phyloP scores from a whole-genome alignment of 2,329 filamentous ascomycete species.

The Monilinia laxa region DNA sequence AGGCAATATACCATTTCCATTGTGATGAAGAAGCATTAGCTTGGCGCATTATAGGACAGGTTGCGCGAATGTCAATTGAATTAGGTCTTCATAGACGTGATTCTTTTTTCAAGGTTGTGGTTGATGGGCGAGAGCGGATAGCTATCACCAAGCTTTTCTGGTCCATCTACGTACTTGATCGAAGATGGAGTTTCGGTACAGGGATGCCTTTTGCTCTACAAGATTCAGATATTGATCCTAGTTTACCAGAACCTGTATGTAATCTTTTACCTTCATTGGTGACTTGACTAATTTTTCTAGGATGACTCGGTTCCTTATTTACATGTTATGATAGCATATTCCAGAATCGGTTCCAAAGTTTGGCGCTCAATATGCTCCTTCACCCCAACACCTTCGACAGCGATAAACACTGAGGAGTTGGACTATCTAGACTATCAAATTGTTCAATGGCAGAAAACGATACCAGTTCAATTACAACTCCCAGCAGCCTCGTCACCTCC shows the following conservation, averaged over 20 bases:
- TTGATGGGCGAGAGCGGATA: constrained; percentile 65
- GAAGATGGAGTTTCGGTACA: constrained; percentile 86
- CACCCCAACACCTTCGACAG: constrained; percentile 25
- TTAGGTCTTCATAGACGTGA: constrained; percentile 80
- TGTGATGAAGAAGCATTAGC: constrained; percentile 81
- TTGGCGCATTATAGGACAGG: constrained; percentile 84
- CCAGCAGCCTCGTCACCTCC: constrained; percentile 45
- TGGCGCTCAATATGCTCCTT: constrained; percentile 68
- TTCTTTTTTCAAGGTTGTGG: constrained; percentile 65
- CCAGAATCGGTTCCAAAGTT: constrained; percentile 78
- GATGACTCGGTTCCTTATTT: constrained; percentile 59
- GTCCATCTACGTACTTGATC: constrained; percentile 81
- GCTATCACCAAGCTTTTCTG: constrained; percentile 75
- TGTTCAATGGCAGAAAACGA: constrained; percentile 78
- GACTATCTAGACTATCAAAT: constrained; percentile 80
- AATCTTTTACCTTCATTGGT: constrained; percentile 25
- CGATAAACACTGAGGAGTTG: constrained; percentile 64
- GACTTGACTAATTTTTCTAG: constrained; percentile 28
- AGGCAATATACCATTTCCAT: constrained; percentile 79
- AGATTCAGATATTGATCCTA: constrained; percentile 80
- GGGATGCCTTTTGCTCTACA: constrained; percentile 83
- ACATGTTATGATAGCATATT: constrained; percentile 81
- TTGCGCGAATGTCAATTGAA: constrained; percentile 75
- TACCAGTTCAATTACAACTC: constrained; percentile 64
- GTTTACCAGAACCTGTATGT: constrained; percentile 74